A percentile compares a stretch with the other conserved stretches of the same genome.
These are phyloP conservation scores for Aspergillus egyptiacus DNA, from an alignment of 495 filamentous ascomycete genomes.

Conservation along the genomic window DNA sequence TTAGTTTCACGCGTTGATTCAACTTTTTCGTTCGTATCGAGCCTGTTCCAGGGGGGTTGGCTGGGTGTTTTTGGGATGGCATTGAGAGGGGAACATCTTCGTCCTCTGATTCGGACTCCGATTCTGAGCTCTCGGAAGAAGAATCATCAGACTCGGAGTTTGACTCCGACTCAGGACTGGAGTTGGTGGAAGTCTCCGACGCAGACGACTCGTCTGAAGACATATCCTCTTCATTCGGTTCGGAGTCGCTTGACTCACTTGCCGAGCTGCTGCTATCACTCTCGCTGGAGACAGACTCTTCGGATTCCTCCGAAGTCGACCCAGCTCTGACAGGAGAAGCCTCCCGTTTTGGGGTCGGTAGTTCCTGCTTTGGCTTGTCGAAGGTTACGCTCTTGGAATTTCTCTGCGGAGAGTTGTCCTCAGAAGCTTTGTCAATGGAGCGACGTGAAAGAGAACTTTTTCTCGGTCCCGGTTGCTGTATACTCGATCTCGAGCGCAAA, in stretches of 20 bases:
- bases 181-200: no score
- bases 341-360: neutral
- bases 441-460: conserved; percentile 13
- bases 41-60: conserved; percentile 38
- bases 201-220: conserved; percentile 8
- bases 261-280: conserved; percentile 19
- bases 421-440: neutral
- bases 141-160: conserved; percentile 17
- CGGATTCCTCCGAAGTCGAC: conserved; percentile 15
- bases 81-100: conserved; percentile 1
- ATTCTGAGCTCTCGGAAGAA: conserved; percentile 9
- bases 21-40: conserved; percentile 46
- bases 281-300: conserved; percentile 9
- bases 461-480: conserved; percentile 1
- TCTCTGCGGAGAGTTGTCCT: conserved; percentile 21
- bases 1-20: conserved; percentile 48
- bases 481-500: conserved; percentile 11
- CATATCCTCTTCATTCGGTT: neutral
- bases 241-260: conserved; percentile 21
- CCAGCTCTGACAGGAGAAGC: conserved; percentile 1
- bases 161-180: conserved; percentile 23
- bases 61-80: conserved; percentile 15
- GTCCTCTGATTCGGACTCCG: conserved; percentile 24
- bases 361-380: conserved; percentile 15
- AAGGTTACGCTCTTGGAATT: conserved; percentile 35